Conservation (phyloP, 768 basidiomycete genomes). For the Holtermannia corniformis region DNA sequence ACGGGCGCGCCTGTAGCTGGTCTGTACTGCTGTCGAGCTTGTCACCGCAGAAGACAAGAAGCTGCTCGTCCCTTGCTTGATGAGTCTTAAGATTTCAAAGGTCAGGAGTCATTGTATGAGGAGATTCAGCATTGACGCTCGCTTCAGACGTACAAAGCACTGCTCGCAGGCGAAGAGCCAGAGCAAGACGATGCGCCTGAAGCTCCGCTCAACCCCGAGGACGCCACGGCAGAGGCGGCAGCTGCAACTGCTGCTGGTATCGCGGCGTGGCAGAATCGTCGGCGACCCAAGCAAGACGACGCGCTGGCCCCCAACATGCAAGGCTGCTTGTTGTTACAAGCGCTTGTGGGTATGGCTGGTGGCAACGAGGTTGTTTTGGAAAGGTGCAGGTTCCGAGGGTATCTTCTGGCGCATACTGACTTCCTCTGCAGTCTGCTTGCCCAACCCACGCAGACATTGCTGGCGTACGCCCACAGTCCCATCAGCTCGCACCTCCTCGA, state of each 20-base stretch:
- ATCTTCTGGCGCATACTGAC: neutral
- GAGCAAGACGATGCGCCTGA: slow-evolving; percentile 13
- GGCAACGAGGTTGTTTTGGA: slow-evolving; percentile 60
- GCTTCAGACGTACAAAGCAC: slow-evolving; percentile 28
- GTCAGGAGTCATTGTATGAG: slow-evolving; percentile 28
- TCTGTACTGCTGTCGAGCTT: slow-evolving; percentile 55
- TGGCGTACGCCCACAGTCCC: slow-evolving; percentile 52
- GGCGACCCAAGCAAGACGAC: slow-evolving; percentile 27
- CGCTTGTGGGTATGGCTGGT: slow-evolving; percentile 58
- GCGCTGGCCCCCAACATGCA: slow-evolving; percentile 62
- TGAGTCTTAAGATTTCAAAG: slow-evolving; percentile 45
- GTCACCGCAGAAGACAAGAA: slow-evolving; percentile 47
- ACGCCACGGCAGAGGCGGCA: slow-evolving; percentile 28
- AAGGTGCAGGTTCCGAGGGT: slow-evolving; percentile 47
- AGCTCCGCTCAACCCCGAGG: slow-evolving; percentile 12
- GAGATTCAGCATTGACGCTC: neutral
- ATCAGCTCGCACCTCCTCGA: slow-evolving; percentile 74
- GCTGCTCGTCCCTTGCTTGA: slow-evolving; percentile 58
- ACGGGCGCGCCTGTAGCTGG: slow-evolving; percentile 45
- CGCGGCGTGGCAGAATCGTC: slow-evolving; percentile 32
- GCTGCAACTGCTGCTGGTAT: slow-evolving; percentile 29
- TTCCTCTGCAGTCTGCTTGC: slow-evolving; percentile 49
- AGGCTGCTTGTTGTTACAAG: slow-evolving; percentile 77
- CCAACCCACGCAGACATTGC: slow-evolving; percentile 55
- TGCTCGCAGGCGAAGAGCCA: slow-evolving; percentile 15